Percentiles rank a stretch among this genome's conserved stretches.
Evolutionary conservation across 1,284 basidiomycete species (phyloP).

Genomic region (Moesziomyces parantarcticus): DNA sequence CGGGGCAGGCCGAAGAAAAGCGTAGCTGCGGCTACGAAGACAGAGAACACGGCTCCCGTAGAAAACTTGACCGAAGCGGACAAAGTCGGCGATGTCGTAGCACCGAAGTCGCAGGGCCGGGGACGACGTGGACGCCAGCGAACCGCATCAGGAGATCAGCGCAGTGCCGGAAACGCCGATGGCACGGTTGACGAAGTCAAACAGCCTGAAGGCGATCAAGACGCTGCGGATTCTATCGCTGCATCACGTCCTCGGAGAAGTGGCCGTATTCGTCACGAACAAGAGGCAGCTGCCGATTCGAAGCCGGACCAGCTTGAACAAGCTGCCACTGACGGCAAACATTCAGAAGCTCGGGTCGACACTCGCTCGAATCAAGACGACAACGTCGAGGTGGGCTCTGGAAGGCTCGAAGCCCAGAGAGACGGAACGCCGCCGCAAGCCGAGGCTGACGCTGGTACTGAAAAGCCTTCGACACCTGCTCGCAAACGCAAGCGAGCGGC

Average conservation of each 20-base stretch:
- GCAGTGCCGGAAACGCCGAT: not conserved
- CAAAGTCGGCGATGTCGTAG: not conserved
- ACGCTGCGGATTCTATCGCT: not conserved
- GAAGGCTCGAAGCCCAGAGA: not conserved
- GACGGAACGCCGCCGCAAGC: not conserved
- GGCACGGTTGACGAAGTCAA: not conserved
- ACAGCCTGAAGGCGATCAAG: not conserved
- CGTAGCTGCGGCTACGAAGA: conserved; percentile 3
- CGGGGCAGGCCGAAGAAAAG: conserved; percentile 22
- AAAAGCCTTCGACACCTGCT: not conserved
- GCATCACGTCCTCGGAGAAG: not conserved
- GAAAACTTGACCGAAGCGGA: conserved; percentile 1
- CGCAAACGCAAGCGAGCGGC: not conserved
- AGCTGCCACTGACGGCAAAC: no score
- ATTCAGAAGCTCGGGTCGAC: no score
- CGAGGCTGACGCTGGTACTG: not conserved
- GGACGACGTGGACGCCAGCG: not conserved
- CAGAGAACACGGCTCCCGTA: not conserved
- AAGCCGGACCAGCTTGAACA: not conserved
- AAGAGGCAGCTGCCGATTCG: not conserved
- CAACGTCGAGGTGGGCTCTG: not conserved
- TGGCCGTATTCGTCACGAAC: not conserved
- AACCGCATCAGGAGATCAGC: not conserved
- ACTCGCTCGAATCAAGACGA: no score
- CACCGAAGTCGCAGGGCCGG: not conserved